Conservation (phyloP, 306 rosid genomes). For the Trichosanthes truncata region DNA sequence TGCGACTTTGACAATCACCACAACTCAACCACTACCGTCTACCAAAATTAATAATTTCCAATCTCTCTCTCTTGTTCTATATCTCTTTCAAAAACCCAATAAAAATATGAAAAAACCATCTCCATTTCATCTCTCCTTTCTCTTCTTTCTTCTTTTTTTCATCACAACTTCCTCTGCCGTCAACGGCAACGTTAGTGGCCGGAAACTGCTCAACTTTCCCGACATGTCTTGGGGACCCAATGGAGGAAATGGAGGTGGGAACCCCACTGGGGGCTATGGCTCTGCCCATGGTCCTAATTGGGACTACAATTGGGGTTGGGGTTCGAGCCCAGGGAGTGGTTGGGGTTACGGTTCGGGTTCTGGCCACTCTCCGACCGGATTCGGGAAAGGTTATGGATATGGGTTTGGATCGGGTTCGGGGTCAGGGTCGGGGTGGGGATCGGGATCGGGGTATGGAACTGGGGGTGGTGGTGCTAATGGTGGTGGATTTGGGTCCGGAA, state of each 20-base stretch:
- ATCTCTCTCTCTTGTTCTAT: neutral
- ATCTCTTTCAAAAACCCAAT: neutral
- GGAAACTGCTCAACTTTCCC: constrained; percentile 11
- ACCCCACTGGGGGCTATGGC: constrained; percentile 45
- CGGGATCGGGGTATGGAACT: constrained; percentile 46
- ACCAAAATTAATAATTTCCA: neutral
- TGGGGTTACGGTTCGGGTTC: constrained; percentile 84
- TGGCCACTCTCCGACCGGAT: constrained; percentile 43
- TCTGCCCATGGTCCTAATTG: constrained; percentile 65
- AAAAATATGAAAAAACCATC: constrained; percentile 5
- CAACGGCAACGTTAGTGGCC: constrained; percentile 2
- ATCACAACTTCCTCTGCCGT: constrained; percentile 9
- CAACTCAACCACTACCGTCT: constrained; percentile 5
- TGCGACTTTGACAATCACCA: constrained; percentile 27
- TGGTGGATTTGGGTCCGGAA: constrained; percentile 49
- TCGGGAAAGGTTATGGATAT: constrained; percentile 53
- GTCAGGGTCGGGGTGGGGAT: constrained; percentile 53
- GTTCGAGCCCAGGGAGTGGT: constrained; percentile 51
- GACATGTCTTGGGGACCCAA: constrained; percentile 29
- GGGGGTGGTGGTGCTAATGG: constrained; percentile 47
- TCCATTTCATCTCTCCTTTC: neutral
- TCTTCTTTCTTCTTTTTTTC: constrained; percentile 24
- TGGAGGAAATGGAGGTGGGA: constrained; percentile 15
- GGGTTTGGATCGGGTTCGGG: constrained; percentile 63
- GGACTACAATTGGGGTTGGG: constrained; percentile 89